Base-by-base conservation (phyloP, 2,329 filamentous ascomycete species). In the Diatrype stigma region DNA sequence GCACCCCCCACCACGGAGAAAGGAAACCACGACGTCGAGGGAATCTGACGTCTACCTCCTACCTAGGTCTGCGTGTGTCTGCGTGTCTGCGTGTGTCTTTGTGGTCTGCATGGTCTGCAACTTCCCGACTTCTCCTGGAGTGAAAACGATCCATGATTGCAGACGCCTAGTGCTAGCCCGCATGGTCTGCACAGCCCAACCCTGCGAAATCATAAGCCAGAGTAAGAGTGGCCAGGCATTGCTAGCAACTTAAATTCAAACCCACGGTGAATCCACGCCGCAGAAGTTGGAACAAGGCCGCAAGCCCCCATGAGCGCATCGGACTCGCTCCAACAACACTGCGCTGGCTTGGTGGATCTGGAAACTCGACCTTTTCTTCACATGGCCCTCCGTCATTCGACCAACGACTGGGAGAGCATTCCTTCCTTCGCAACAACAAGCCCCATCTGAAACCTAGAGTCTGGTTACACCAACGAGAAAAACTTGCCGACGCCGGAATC, bases 1-100 rank as follows among this genome's bases (percentile, higher is more conserved):
- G 49, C 52, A 52, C 56, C 60, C 60, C 61, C 61, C 59, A 62
- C 61, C 56, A 44, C 21, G 40, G 40, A 44, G 40, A 44, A 44
- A 28, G 40, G 47, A 55, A 59, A 57, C 55, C 53, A 53, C 56
- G 55, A 61, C 60, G 51, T 54, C 53, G 34, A 52, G 40, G 49
- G 48, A 51, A 52, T 50, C 40, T 45, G 49, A 46, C 35, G 12
- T 52, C 46, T 22, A 47, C 44, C 34, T 21, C 35, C 21, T 34
- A 34, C 14, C 34, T 14, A 37, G 16, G 21, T 44, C 19, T 17
- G 11, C 12, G 12, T 40, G 4, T 12, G 6, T 10, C 5, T 40
- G 17, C 37, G 11, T 19, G 12, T 40, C 16, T 12, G 6, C 19
- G 6, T 40, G 17, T 22, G 23, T 17, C 40, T 28, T 23, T 22